Conservation (phyloP, 2,329 filamentous ascomycete genomes). For the Cladobotryum protrusum region DNA sequence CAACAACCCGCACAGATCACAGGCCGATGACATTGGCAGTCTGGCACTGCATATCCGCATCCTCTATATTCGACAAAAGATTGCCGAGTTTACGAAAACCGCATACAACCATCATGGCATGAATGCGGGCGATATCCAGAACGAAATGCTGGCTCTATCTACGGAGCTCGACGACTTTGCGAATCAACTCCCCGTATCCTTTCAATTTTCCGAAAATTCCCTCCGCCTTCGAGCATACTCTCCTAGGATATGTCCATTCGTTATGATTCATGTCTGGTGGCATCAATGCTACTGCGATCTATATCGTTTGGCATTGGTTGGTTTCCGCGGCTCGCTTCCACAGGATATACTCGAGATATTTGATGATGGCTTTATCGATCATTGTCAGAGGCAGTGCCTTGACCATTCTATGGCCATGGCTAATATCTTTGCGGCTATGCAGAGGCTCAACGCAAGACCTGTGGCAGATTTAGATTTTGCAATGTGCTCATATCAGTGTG, state of each 20-base stretch:
- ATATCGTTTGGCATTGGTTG: conserved; percentile 46
- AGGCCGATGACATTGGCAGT: conserved; percentile 48
- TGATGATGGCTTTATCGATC: conserved; percentile 42
- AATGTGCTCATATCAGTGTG: conserved; percentile 50
- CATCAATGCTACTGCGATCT: conserved; percentile 53
- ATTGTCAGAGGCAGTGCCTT: conserved; percentile 46
- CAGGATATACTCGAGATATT: conserved; percentile 38
- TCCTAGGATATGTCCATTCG: conserved; percentile 49
- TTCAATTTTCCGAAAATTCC: conserved; percentile 52
- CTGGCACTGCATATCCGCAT: conserved; percentile 52
- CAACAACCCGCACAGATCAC: conserved; percentile 33
- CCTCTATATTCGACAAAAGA: conserved; percentile 47
- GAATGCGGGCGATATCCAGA: conserved; percentile 37
- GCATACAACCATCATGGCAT: conserved; percentile 31
- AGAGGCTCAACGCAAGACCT: conserved; percentile 45
- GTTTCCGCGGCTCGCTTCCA: conserved; percentile 46
- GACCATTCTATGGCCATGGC: conserved; percentile 51
- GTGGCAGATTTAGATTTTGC: conserved; percentile 51
- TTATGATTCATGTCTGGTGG: conserved; percentile 57
- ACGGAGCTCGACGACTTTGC: conserved; percentile 49
- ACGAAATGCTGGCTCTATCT: conserved; percentile 39
- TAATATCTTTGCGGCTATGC: conserved; percentile 47
- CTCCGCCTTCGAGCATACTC: conserved; percentile 51
- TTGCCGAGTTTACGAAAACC: conserved; percentile 48
- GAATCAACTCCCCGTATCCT: conserved; percentile 46